Evolutionary conservation across 305 asterid genomes (phyloP).

Genomic region (Fraxinus sp.): DNA sequence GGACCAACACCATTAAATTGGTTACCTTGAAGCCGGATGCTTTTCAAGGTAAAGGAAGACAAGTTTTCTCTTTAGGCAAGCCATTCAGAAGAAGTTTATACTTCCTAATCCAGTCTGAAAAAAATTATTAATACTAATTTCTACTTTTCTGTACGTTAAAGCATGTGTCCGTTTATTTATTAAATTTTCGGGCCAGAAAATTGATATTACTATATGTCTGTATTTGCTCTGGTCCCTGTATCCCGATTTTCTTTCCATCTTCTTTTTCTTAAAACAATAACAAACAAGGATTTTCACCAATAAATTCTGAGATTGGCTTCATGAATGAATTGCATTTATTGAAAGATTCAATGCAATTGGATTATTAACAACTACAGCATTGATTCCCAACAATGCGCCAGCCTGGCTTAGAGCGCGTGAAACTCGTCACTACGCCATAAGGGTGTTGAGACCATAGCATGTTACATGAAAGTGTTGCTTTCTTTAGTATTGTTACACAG

Average conservation of each 20-base stretch:
- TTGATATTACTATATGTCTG: neutral
- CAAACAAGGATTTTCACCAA: neutral
- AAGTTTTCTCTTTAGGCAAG: neutral
- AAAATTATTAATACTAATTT: neutral
- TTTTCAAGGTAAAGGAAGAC: neutral
- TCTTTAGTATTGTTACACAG: neutral
- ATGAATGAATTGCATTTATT: neutral
- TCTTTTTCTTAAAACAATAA: neutral
- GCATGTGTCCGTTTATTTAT: neutral
- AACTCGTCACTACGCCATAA: neutral
- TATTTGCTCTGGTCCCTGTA: neutral
- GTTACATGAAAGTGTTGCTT: neutral
- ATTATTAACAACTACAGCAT: neutral
- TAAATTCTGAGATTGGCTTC: neutral
- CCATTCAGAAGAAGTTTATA: neutral
- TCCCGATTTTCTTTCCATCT: neutral
- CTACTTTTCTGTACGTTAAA: neutral
- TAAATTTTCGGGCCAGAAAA: neutral
- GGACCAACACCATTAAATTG: neutral
- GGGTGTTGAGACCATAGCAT: neutral
- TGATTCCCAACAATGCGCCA: neutral
- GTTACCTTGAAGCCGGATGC: neutral
- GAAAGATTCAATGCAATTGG: neutral
- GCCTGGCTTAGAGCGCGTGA: neutral
- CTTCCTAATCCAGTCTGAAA: neutral